These are phyloP conservation scores for Cornus florida DNA, from an alignment of 148 eudicot genomes.

Conservation along the genomic window DNA sequence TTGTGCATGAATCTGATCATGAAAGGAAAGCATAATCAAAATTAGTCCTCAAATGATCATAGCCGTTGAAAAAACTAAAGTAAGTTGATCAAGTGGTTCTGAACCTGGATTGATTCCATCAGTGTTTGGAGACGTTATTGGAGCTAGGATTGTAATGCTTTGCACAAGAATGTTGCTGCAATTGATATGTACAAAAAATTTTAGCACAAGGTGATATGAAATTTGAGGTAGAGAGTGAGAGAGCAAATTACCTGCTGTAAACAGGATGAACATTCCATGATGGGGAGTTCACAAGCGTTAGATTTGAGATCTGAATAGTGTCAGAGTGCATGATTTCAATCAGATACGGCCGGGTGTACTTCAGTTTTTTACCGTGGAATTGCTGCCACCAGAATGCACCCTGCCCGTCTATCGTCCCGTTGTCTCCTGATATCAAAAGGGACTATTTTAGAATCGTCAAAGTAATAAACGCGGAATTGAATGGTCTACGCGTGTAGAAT, in stretches of 20 bases:
- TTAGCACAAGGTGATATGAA: conserved; percentile 6
- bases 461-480: too few relatives aligned
- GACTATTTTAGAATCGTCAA: background rate
- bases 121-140: conserved; percentile 77
- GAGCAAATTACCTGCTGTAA: conserved; percentile 63
- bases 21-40: background rate
- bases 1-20: conserved; percentile 76
- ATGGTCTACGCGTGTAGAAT: too few relatives aligned
- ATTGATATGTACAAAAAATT: background rate
- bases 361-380: conserved; percentile 58
- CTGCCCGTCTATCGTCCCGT: conserved; percentile 90
- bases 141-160: conserved; percentile 79
- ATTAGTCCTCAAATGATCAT: background rate
- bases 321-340: conserved; percentile 81
- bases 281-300: conserved; percentile 75
- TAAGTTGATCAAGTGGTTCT: background rate
- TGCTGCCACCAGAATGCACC: conserved; percentile 85
- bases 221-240: background rate
- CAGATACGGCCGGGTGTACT: conserved; percentile 81
- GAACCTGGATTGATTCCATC: conserved; percentile 96
- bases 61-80: background rate
- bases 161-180: conserved; percentile 75
- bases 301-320: conserved; percentile 63
- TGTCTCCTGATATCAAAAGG: conserved; percentile 43
- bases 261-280: conserved; percentile 89